Base-by-base conservation (phyloP, 176 grass and related monocot genomes). In the Aegilops speltoides region DNA sequence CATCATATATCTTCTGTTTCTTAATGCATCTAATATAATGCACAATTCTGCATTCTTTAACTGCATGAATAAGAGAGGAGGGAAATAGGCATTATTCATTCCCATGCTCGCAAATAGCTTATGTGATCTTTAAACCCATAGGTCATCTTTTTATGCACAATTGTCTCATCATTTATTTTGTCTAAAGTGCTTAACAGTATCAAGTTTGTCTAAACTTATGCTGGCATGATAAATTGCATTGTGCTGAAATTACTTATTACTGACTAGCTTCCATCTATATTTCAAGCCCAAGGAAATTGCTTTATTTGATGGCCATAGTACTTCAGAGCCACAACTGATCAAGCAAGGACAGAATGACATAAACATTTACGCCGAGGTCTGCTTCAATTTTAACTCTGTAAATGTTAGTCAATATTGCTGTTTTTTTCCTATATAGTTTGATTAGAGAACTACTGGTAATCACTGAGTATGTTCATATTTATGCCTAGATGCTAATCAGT, bases 271-370 rank as follows among this genome's bases (percentile, higher is more conserved):
- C 54, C 8, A 66, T 10, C 28, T 82, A 5, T 76, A 24, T 60
- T 82, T 83, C 25, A 67, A 83, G 48, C 34, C 72, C 62, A 59
- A 78, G 54, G 50, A 85, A 41, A 81, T 46, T 36, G 20, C 20
- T 81, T 28, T 45, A 59, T 46, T 85, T 75, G 77, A 83, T 43
- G 37, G 24, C 20, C 17, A 69, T 56, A 77, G n/a, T 69, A 69
- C 48, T 83, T 83, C 36, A 3, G 79, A 69, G 34, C 19, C 36
- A 52, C 73, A 36, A 68, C 36, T 61, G 32, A 46, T 78, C 61
- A 76, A 77, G 34, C 33, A 34, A 82, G 79, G 23, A 77, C 32
- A 17, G 33, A 40, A 28, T 57, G 76, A 78, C 11, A 61, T 57
- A 78, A 46, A 69, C 33, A 78, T 34, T 66, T 76, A 76, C 73